Percentiles rank a stretch among this genome's conserved stretches.
These are phyloP conservation scores for Suillus ampliporus DNA, from an alignment of 768 basidiomycete species.

Conservation along the genomic window DNA sequence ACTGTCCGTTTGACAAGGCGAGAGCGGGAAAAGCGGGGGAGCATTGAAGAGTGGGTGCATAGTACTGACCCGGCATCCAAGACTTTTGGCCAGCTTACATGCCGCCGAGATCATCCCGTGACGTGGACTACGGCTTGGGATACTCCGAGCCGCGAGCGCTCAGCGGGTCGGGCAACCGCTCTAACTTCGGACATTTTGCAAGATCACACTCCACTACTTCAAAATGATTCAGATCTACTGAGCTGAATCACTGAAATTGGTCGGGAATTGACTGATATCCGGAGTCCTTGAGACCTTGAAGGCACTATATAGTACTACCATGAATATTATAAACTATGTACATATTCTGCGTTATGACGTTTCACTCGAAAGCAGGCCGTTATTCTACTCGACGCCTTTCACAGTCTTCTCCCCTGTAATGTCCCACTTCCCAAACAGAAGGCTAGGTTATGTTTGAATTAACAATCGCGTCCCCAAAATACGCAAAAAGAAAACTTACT, in stretches of 20 bases:
- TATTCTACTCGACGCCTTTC: slow-evolving; percentile 10
- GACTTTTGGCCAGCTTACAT: background rate
- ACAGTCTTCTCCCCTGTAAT: slow-evolving; percentile 26
- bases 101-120: slow-evolving; percentile 4
- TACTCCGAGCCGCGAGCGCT: too few relatives aligned
- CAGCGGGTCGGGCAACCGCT: too few relatives aligned
- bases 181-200: too few relatives aligned
- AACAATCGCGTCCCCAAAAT: background rate
- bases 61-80: too few relatives aligned
- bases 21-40: slow-evolving; percentile 1
- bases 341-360: background rate
- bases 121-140: slow-evolving; percentile 1
- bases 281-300: background rate
- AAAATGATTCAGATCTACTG: too few relatives aligned
- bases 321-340: background rate
- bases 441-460: slow-evolving; percentile 19
- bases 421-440: slow-evolving; percentile 56
- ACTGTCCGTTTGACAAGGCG: slow-evolving; percentile 24
- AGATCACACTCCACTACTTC: background rate
- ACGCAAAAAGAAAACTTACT: slow-evolving; percentile 56
- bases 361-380: background rate
- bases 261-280: background rate
- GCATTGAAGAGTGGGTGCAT: slow-evolving; percentile 8
- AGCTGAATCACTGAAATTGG: background rate
- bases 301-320: background rate